phyloP scores from a whole-genome alignment of 2,329 filamentous ascomycete genomes.

The Plenodomus lindquistii region DNA sequence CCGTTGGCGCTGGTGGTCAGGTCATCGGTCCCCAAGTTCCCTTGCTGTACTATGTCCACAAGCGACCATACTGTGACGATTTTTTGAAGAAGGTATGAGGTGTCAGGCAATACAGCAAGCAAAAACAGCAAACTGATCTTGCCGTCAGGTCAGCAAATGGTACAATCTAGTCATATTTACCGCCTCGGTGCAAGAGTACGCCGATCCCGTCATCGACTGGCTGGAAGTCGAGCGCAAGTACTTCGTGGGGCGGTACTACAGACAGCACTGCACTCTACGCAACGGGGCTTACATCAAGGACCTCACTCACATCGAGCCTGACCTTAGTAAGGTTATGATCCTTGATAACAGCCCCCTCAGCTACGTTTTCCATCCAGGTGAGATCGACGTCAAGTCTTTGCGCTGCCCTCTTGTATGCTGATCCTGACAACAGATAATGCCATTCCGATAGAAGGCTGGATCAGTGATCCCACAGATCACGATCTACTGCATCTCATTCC shows the following conservation, averaged over 20 bases:
- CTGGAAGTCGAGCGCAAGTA: slow-evolving; percentile 95
- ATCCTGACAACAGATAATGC: slow-evolving; percentile 75
- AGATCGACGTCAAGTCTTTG: slow-evolving; percentile 29
- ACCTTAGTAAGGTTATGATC: slow-evolving; percentile 97
- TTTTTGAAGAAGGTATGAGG: slow-evolving; percentile 77
- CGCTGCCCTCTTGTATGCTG: slow-evolving; percentile 12
- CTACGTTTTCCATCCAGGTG: slow-evolving; percentile 98
- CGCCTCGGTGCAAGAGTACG: slow-evolving; percentile 96
- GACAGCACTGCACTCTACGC: slow-evolving; percentile 94
- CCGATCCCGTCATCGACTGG: slow-evolving; percentile 98
- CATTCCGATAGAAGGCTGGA: slow-evolving; percentile 99
- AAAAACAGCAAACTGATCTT: slow-evolving; percentile 18
- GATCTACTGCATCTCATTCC: slow-evolving; percentile 92
- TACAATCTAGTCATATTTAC: slow-evolving; percentile 97
- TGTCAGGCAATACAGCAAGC: neutral
- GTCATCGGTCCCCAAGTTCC: slow-evolving; percentile 84
- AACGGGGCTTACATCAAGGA: slow-evolving; percentile 99
- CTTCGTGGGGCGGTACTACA: slow-evolving; percentile 90
- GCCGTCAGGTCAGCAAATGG: slow-evolving; percentile 82
- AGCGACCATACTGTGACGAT: slow-evolving; percentile 94
- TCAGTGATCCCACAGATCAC: slow-evolving; percentile 96
- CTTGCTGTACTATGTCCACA: slow-evolving; percentile 98
- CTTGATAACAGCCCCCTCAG: slow-evolving; percentile 97
- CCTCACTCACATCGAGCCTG: slow-evolving; percentile 91
- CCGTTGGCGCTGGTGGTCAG: slow-evolving; percentile 68